A percentile compares a stretch with the other conserved stretches of the same genome.
phyloP scores from a whole-genome alignment of 1,284 basidiomycete genomes.

The Ganoderma multipileum region DNA sequence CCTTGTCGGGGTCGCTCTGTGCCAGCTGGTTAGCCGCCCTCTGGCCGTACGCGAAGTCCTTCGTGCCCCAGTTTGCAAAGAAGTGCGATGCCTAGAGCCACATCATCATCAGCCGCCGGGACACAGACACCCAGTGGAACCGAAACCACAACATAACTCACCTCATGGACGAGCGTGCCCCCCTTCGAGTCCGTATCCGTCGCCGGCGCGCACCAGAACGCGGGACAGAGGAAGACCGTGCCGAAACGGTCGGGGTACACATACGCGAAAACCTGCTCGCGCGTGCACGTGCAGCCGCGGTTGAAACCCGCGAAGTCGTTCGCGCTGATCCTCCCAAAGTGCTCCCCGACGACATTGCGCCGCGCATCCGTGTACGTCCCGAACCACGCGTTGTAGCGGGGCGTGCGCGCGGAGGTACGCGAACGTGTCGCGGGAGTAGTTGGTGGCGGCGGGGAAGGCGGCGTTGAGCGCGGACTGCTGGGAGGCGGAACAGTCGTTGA shows the following conservation, averaged over 20 bases:
- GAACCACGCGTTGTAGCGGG: background rate
- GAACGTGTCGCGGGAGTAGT: background rate
- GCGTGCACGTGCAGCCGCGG: background rate
- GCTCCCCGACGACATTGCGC: background rate
- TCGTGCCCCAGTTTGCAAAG: slow-evolving; percentile 50
- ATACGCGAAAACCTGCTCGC: slow-evolving; percentile 17
- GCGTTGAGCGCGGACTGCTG: background rate
- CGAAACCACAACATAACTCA: slow-evolving; percentile 18
- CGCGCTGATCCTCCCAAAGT: background rate
- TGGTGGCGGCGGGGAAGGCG: background rate
- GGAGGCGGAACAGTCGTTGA: background rate
- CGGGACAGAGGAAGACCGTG: slow-evolving; percentile 51
- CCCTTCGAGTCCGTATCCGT: slow-evolving; percentile 56
- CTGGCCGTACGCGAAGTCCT: slow-evolving; percentile 56
- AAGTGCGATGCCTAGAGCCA: slow-evolving; percentile 50
- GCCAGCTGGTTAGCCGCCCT: slow-evolving; percentile 47
- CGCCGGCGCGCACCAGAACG: slow-evolving; percentile 52
- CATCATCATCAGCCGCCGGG: background rate
- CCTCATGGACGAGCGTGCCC: slow-evolving; percentile 42
- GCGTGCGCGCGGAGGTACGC: background rate
- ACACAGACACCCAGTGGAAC: too few relatives aligned
- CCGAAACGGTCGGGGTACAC: slow-evolving; percentile 51
- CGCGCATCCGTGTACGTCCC: background rate
- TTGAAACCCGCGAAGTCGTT: background rate
- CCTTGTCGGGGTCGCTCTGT: slow-evolving; percentile 45